Evolutionary conservation across 140 eudicot genomes (phyloP).

Genomic region (Oenanthe javanica): DNA sequence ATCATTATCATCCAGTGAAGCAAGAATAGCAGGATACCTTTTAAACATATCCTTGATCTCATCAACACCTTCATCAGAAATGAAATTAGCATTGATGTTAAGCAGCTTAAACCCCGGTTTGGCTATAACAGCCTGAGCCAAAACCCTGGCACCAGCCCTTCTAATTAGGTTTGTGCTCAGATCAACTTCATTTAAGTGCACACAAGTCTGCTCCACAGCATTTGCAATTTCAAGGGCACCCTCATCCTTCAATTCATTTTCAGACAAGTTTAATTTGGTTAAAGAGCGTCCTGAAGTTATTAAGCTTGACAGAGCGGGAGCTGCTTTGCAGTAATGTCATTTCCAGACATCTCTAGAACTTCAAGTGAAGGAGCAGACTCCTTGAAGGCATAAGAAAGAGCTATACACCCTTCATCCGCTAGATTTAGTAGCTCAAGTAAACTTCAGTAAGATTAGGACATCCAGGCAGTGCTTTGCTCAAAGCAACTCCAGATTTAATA

Average conservation of each 20-base stretch:
- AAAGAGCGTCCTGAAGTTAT: constrained; percentile 43
- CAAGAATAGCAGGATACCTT: constrained; percentile 45
- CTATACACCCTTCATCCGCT: constrained; percentile 56
- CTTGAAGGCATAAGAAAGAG: constrained; percentile 52
- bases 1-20: constrained; percentile 77
- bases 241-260: constrained; percentile 74
- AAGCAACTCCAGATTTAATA: constrained; percentile 50
- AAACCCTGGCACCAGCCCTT: constrained; percentile 60
- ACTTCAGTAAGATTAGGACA: constrained; percentile 44
- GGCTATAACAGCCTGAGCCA: constrained; percentile 58
- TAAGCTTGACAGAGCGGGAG: constrained; percentile 44
- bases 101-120: constrained; percentile 52
- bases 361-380: constrained; percentile 46
- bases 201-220: constrained; percentile 49
- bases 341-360: constrained; percentile 75
- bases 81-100: constrained; percentile 61
- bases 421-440: constrained; percentile 69
- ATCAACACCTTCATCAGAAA: constrained; percentile 74
- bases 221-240: constrained; percentile 57
- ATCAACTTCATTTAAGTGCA: constrained; percentile 53
- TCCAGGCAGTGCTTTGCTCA: constrained; percentile 34
- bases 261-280: constrained; percentile 56
- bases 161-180: constrained; percentile 51
- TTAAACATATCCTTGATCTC: constrained; percentile 54
- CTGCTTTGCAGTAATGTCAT: constrained; percentile 62